Conservation (phyloP, 305 asterid genomes). For the Plantago rigida region DNA sequence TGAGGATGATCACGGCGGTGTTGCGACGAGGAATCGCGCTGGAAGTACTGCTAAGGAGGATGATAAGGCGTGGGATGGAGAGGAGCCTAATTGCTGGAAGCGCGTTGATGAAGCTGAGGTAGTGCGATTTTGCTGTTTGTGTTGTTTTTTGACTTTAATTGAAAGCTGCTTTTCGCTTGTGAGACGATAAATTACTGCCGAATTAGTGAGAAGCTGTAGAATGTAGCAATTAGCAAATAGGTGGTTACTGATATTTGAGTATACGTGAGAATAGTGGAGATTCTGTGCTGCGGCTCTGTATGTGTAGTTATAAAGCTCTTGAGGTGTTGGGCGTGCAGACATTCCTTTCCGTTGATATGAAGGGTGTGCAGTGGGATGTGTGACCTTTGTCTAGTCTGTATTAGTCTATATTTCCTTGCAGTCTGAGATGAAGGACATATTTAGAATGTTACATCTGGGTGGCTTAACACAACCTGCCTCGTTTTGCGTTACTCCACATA, state of each 20-base stretch:
- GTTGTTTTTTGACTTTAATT: constrained; percentile 8
- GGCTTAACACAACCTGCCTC: not conserved
- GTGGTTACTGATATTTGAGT: constrained; percentile 13
- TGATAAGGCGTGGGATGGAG: constrained; percentile 83
- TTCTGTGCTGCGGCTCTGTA: constrained; percentile 5
- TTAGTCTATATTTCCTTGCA: not conserved
- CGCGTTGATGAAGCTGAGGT: constrained; percentile 94
- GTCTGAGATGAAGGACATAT: constrained; percentile 5
- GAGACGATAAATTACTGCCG: too few species aligned
- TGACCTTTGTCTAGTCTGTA: not conserved
- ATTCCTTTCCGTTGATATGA: not conserved
- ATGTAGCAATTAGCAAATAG: not conserved
- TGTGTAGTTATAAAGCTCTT: not conserved
- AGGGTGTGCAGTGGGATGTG: not conserved
- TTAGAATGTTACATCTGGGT: constrained; percentile 13
- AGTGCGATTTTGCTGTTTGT: not conserved
- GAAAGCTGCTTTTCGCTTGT: too few species aligned
- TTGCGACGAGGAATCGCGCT: constrained; percentile 41
- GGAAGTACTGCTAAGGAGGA: constrained; percentile 45
- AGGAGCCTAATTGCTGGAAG: constrained; percentile 87
- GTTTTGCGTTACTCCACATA: constrained; percentile 3
- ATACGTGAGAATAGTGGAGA: not conserved
- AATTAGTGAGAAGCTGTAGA: not conserved
- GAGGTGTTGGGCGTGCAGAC: not conserved
- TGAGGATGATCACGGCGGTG: constrained; percentile 74